Percentiles rank a stretch among this genome's conserved stretches.
Conservation (phyloP, 257 asterid species). For the Asclepias syriaca region DNA sequence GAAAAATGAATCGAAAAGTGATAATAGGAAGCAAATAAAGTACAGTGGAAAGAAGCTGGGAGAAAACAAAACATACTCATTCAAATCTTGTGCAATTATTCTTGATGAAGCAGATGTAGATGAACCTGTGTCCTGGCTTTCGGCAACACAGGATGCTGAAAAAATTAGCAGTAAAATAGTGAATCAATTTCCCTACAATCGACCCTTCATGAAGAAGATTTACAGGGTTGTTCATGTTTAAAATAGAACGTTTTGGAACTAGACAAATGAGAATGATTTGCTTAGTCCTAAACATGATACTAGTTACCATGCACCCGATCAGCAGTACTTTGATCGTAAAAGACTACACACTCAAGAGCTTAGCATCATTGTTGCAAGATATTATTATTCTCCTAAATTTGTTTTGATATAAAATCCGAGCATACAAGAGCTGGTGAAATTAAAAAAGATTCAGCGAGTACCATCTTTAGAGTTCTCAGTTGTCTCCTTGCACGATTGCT, state of each 20-base stretch:
- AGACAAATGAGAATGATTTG: not conserved
- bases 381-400: not conserved
- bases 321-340: not conserved
- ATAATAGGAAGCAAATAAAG: not conserved
- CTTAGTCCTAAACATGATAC: not conserved
- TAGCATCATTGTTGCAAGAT: not conserved
- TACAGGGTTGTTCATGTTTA: not conserved
- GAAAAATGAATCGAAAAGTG: slow-evolving; percentile 13
- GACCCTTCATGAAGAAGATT: not conserved
- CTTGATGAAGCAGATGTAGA: slow-evolving; percentile 67
- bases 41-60: slow-evolving; percentile 1
- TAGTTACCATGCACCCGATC: not conserved
- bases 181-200: not conserved
- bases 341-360: not conserved
- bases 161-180: slow-evolving; percentile 18
- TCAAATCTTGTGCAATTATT: slow-evolving; percentile 56
- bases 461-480: slow-evolving; percentile 87
- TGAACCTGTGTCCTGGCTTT: slow-evolving; percentile 83
- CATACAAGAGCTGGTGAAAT: not conserved
- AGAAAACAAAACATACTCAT: slow-evolving; percentile 45
- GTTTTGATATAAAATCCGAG: not conserved
- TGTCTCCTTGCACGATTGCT: slow-evolving; percentile 64
- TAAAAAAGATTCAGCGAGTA: slow-evolving; percentile 16
- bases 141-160: slow-evolving; percentile 71
- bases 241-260: not conserved